Evolutionary conservation across 2,329 filamentous ascomycete genomes (phyloP), one percentile per base, ranked within the genome.

Genomic region (Cordyceps fumosorosea): DNA sequence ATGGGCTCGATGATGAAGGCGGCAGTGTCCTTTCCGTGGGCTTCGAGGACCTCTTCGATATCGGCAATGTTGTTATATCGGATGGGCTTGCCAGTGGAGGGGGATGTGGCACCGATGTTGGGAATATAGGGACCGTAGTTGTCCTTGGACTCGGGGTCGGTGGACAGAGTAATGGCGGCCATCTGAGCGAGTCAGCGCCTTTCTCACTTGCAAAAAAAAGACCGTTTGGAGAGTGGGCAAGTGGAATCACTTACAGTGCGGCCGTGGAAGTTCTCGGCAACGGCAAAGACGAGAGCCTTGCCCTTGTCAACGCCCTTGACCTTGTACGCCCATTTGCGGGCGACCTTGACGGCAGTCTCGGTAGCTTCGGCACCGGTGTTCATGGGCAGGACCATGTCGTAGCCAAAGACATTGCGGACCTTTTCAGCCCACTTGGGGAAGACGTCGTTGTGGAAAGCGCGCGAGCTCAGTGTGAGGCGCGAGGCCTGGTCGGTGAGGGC

Each of bases 331-430:
- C 93, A 98, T 78, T 98, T 98, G 67, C 93, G 84, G 63, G 93
- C 93, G 77, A 98, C 87, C 83, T 98, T 98, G 78, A 98, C 87
- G 14, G 89, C 93, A 0, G 93, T 97, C 82, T 98, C 93, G 42
- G 96, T 92, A 10, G 93, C 93, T 78, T 98, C 93, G 24, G 93
- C 93, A 63, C 93, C 93, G 2, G 93, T 98, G 81, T 97, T 97
- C 93, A 98, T 97, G 67, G 93, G 93, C 75, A 98, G 78, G 40
- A 96, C 91, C 93, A 97, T 97, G 76, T 98, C 93, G 74, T 96
- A 98, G 65, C 91, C 92, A 74, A 97, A 96, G 73, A 90, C 88
- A 67, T 85, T 78, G 68, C 90, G 93, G 66, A 96, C 88, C 78
- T 95, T 96, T 77, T 96, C 89, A 7, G 93, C 93, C 82, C 96